These are phyloP conservation scores for Alternaria sp. DNA, from an alignment of 2,329 filamentous ascomycete species.

Conservation along the genomic window DNA sequence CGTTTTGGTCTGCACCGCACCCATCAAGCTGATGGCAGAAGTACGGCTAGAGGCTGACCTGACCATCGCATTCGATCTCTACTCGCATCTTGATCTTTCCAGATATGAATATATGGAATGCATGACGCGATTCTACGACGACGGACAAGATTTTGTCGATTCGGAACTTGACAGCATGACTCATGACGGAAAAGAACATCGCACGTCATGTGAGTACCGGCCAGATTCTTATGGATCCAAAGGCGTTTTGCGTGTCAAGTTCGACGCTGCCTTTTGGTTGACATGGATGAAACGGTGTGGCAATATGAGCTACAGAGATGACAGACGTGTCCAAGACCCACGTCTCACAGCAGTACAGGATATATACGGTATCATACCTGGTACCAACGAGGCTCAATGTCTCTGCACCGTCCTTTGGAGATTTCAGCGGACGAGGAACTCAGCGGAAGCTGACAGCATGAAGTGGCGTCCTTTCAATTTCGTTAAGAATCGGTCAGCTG, in stretches of 20 bases:
- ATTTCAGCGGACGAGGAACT: constrained; percentile 43
- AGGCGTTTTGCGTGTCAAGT: constrained; percentile 44
- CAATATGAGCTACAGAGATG: constrained; percentile 28
- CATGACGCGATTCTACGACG: constrained; percentile 48
- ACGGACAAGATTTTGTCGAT: constrained; percentile 33
- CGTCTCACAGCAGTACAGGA: constrained; percentile 56
- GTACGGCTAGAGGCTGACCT: constrained; percentile 47
- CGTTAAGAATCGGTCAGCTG: background rate
- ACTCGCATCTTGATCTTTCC: constrained; percentile 45
- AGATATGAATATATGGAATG: constrained; percentile 42
- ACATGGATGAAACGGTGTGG: constrained; percentile 44
- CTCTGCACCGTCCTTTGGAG: constrained; percentile 52
- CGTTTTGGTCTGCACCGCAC: constrained; percentile 54
- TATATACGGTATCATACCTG: constrained; percentile 47
- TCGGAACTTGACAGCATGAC: constrained; percentile 32
- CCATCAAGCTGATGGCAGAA: constrained; percentile 53
- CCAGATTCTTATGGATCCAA: constrained; percentile 22
- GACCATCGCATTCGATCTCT: constrained; percentile 44
- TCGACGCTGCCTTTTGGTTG: constrained; percentile 58
- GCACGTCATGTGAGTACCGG: constrained; percentile 32
- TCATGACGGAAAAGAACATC: constrained; percentile 33
- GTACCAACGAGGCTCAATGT: constrained; percentile 34
- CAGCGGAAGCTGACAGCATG: constrained; percentile 41
- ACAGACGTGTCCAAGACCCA: constrained; percentile 39
- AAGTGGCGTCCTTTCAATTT: constrained; percentile 49